These are phyloP conservation scores for Sequoia sempervirens DNA, from an alignment of 75 land plant species.

Conservation along the genomic window DNA sequence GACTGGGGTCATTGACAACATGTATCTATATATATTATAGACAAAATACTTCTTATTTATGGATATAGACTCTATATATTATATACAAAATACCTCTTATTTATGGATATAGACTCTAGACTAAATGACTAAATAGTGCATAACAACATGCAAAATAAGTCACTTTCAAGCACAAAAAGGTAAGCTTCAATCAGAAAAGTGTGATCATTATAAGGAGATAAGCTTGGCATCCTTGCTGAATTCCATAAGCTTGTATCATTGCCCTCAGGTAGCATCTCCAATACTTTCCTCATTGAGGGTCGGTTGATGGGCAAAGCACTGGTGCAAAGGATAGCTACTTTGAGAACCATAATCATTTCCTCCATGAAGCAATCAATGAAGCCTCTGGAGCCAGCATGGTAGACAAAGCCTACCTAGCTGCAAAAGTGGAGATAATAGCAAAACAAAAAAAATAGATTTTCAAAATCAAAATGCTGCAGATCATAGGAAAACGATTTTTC, in stretches of 20 bases:
- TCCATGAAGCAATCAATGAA: conserved; percentile 6
- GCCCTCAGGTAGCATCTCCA: conserved; percentile 47
- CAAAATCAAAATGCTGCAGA: too few relatives aligned
- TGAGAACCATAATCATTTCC: conserved; percentile 48
- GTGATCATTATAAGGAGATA: not conserved
- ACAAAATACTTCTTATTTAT: not conserved
- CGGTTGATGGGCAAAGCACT: conserved; percentile 50
- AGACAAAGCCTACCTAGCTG: too few relatives aligned
- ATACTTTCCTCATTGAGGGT: conserved; percentile 79
- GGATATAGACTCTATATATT: not conserved
- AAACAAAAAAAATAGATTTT: too few relatives aligned
- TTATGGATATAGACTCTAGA: not conserved
- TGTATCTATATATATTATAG: not conserved
- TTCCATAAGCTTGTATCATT: not conserved
- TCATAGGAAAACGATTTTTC: too few relatives aligned
- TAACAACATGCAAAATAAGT: not conserved
- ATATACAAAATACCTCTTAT: not conserved
- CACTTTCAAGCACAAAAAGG: not conserved
- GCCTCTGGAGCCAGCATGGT: too few relatives aligned
- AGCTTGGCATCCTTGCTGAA: not conserved
- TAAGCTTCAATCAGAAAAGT: not conserved
- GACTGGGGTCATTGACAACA: not conserved
- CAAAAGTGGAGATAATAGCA: too few relatives aligned
- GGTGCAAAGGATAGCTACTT: conserved; percentile 65
- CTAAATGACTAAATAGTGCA: not conserved